Conservation (phyloP, 176 grass and related monocot genomes). For the Urochloa ruziziensis region DNA sequence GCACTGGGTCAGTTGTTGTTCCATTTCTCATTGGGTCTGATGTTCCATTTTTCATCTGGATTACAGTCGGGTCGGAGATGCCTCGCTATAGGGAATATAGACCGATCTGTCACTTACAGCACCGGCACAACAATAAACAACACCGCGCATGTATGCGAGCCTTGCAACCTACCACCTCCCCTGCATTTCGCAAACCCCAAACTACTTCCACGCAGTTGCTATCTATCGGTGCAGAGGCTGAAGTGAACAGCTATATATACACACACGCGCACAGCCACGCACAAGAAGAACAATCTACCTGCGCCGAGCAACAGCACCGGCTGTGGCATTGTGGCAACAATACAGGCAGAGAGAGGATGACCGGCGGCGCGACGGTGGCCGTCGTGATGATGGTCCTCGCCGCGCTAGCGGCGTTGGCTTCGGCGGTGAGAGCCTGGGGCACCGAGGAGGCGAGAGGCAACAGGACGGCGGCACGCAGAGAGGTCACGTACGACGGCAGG, state of each 20-base stretch:
- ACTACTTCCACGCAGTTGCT: background rate
- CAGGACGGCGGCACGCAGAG: background rate
- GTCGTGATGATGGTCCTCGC: background rate
- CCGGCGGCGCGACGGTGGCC: background rate
- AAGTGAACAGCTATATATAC: background rate
- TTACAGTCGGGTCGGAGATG: too few relatives aligned
- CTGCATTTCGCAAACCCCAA: background rate
- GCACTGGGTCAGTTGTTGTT: too few relatives aligned
- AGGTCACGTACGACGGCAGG: constrained; percentile 69
- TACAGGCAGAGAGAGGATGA: background rate
- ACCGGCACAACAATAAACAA: background rate
- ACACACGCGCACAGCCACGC: background rate
- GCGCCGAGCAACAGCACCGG: background rate
- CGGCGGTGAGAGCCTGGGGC: background rate
- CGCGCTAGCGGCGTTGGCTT: background rate
- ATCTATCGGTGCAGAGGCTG: background rate
- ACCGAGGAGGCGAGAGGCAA: background rate
- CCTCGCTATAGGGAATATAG: too few relatives aligned
- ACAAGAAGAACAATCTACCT: background rate
- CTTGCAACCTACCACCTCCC: constrained; percentile 22
- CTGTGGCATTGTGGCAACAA: background rate
- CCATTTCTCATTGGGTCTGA: too few relatives aligned
- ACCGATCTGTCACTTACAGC: too few relatives aligned
- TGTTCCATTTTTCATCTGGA: too few relatives aligned
- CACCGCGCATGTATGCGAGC: background rate